phyloP scores from a whole-genome alignment of 768 basidiomycete genomes.

The Amanita rubescens region DNA sequence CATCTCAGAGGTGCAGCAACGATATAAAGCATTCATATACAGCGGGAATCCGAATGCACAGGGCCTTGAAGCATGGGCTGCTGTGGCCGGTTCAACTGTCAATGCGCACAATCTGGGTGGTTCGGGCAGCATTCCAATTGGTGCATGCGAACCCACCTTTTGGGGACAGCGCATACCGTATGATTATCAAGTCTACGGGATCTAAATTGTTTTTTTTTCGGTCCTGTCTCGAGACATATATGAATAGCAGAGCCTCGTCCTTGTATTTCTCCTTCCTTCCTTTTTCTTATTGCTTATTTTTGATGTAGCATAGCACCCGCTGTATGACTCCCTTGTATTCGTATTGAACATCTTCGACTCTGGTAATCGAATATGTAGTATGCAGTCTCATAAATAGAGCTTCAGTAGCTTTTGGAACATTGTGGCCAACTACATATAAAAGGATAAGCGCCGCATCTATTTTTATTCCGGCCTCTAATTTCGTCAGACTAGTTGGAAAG shows the following conservation, averaged over 20 bases:
- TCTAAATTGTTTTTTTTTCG: background rate
- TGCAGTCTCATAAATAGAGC: no score
- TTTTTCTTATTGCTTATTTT: background rate
- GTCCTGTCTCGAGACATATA: background rate
- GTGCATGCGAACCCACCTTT: slow-evolving; percentile 57
- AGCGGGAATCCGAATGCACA: slow-evolving; percentile 55
- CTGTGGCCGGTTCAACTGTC: slow-evolving; percentile 43
- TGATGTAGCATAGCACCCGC: background rate
- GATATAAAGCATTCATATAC: slow-evolving; percentile 59
- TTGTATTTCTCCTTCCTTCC: background rate
- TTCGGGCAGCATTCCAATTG: slow-evolving; percentile 39
- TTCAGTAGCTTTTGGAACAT: no score
- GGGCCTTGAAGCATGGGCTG: slow-evolving; percentile 44
- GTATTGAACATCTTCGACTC: slow-evolving; percentile 1
- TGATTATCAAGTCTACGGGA: slow-evolving; percentile 60
- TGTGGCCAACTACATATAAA: no score
- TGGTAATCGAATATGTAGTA: no score
- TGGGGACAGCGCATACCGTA: slow-evolving; percentile 61
- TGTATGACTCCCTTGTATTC: background rate
- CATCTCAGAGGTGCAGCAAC: slow-evolving; percentile 56
- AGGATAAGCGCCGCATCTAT: no score
- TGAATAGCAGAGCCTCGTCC: no score
- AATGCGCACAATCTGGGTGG: slow-evolving; percentile 59
- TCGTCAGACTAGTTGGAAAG: no score
- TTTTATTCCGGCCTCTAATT: no score